phyloP scores from a whole-genome alignment of 192 early-diverging fungal species.

The Lobulomyces angularis region DNA sequence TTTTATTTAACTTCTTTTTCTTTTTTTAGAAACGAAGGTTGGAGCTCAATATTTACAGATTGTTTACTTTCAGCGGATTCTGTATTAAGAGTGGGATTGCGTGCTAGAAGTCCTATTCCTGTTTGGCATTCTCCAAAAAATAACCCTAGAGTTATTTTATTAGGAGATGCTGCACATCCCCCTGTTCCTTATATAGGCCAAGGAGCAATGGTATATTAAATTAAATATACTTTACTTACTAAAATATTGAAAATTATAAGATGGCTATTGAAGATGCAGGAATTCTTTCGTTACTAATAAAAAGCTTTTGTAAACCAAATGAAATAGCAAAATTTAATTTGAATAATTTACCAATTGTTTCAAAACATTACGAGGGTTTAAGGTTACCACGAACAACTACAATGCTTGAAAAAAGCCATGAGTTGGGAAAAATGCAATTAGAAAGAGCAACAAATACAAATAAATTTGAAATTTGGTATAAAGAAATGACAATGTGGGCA shows the following conservation, averaged over 20 bases:
- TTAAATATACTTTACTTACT: too few relatives aligned
- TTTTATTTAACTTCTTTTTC: neutral
- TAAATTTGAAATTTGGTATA: conserved; percentile 7
- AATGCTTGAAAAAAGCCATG: conserved; percentile 11
- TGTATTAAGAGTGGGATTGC: conserved; percentile 24
- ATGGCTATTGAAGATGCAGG: conserved; percentile 21
- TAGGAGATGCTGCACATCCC: conserved; percentile 30
- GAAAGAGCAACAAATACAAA: conserved; percentile 4
- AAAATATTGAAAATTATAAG: too few relatives aligned
- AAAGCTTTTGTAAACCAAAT: conserved; percentile 3
- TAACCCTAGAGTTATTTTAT: conserved; percentile 8
- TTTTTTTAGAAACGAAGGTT: conserved; percentile 14
- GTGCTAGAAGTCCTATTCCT: conserved; percentile 18
- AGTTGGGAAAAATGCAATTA: conserved; percentile 15
- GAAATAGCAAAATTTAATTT: neutral
- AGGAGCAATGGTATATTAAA: conserved; percentile 29
- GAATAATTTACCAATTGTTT: neutral
- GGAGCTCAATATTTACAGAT: conserved; percentile 13
- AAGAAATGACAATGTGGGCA: conserved; percentile 11
- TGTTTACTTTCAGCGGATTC: conserved; percentile 13
- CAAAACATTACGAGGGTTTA: conserved; percentile 8
- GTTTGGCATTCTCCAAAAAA: conserved; percentile 5
- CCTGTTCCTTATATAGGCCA: conserved; percentile 28
- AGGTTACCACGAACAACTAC: conserved; percentile 10
- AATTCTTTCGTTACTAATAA: conserved; percentile 1